Evolutionary conservation across 805 yeast genomes (phyloP), one percentile per base, ranked within the genome.

Genomic region (Cyberlindnera lachancei): DNA sequence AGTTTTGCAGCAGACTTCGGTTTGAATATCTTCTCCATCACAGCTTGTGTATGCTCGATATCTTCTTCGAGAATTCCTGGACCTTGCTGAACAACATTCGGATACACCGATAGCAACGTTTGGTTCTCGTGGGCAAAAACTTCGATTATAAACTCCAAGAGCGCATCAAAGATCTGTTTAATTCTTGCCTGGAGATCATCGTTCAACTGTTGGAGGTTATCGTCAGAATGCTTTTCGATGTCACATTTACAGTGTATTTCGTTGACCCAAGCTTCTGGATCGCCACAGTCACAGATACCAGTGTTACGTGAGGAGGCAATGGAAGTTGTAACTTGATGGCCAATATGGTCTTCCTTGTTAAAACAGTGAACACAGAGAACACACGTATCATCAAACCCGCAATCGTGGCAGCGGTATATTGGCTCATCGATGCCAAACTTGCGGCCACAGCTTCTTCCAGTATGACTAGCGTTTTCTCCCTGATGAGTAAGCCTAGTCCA

Each of bases 371-470:
- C 71, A 56, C 94, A 83, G 18, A 83, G 52, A 21, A 84, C 87
- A 62, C 94, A 83, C 0, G 88, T 79, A 7, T 74, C 75, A 55
- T 83, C 94, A 38, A 68, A 71, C 0, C 83, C 85, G 62, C 94
- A 83, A 36, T 81, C 84, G 21, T 63, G 63, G 49, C 94, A 83
- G 34, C 85, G 62, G 50, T 79, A 83, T 15, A 80, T 78, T 1
- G 79, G 75, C 38, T 79, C 83, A 16, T 80, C 80, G 4, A 54
- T 46, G 24, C 64, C 66, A 42, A 83, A 75, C 22, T 72, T 64
- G 34, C 76, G 63, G 4, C 87, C 80, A 60, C 94, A 83, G 14
- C 76, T 74, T 44, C 79, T 68, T n/a, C 75, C 78, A 3, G 57
- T 50, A 34, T 82, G 84, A 21, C 20, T 22, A 13, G 7, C 4